Conservation (phyloP, 495 filamentous ascomycete genomes). For the Hypoxylon perforatum region DNA sequence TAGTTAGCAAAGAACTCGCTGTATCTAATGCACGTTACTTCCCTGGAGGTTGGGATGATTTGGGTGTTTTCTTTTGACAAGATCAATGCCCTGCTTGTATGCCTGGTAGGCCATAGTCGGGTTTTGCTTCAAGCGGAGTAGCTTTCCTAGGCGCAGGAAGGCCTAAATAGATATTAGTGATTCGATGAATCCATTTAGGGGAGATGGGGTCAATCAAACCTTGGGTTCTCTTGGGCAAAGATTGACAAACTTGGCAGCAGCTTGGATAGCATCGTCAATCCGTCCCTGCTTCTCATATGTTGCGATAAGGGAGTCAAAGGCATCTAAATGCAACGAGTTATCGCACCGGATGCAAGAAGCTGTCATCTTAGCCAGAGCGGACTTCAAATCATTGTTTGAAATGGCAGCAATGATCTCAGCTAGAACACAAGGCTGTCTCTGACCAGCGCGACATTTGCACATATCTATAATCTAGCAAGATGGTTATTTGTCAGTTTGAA, state of each 20-base stretch:
- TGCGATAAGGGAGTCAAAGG: constrained; percentile 32
- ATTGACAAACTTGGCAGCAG: constrained; percentile 31
- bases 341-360: constrained; percentile 16
- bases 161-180: constrained; percentile 21
- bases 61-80: constrained; percentile 38
- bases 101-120: constrained; percentile 25
- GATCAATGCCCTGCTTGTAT: constrained; percentile 42
- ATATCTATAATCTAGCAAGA: constrained; percentile 17
- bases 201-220: constrained; percentile 8
- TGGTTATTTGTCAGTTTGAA: background rate
- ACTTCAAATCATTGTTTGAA: constrained; percentile 14
- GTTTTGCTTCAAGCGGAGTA: constrained; percentile 22
- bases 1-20: constrained; percentile 2
- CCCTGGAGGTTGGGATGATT: constrained; percentile 31
- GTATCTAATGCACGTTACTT: constrained; percentile 2
- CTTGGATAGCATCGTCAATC: constrained; percentile 17
- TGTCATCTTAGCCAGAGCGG: constrained; percentile 2
- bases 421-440: constrained; percentile 8
- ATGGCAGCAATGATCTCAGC: constrained; percentile 27
- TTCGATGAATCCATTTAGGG: background rate
- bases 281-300: constrained; percentile 15
- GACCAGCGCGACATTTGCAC: constrained; percentile 22
- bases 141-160: constrained; percentile 33
- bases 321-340: constrained; percentile 16
- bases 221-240: constrained; percentile 35